Evolutionary conservation across 345 rosid genomes (phyloP), one percentile per base, ranked within the genome.

Genomic region (Populus euphratica): DNA sequence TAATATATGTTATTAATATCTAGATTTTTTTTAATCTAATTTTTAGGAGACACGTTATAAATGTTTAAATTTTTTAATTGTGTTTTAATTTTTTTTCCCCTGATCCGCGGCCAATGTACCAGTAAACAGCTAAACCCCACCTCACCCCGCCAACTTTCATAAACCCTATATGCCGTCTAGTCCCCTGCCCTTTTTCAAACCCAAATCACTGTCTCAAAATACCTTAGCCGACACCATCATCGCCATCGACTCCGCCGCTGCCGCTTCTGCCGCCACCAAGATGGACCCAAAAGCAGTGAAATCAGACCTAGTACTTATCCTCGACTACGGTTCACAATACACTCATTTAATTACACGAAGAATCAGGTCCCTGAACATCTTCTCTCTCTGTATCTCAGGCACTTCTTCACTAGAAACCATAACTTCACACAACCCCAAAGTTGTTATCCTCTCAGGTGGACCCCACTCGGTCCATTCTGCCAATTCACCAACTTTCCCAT

Each of bases 281-380:
- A 36, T 82, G 84, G 84, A 81, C 62, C 79, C 79, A 8, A 74
- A 70, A 27, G 81, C 66, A 11, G 85, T 82, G 75, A 88, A 87
- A 70, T 85, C 95, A 0, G 93, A 96, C 71, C 80, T 90, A 2
- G 98, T 96, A 56, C 83, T 96, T n/a, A 96, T 96, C 82, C 92
- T 93, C 0, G 97, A 96, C 83, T 96, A 63, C 75, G 99, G 98
- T 18, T 96, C 99, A 27, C 97, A 92, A 35, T 96, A 96, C 86
- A 92, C 97, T 23, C 98, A 93, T 77, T 94, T 93, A 78, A 96
- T 96, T 50, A 92, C 98, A 36, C 97, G 99, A 65, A 88, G 98
- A 13, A 90, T 94, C 75, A 88, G 99, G n/a, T 83, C 94, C 50
- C 94, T 96, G 77, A 90, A 90, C 56, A 81, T 91, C 76, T 91